Evolutionary conservation across 305 asterid species (phyloP).

Genomic region (Fraxinus angustifolia): DNA sequence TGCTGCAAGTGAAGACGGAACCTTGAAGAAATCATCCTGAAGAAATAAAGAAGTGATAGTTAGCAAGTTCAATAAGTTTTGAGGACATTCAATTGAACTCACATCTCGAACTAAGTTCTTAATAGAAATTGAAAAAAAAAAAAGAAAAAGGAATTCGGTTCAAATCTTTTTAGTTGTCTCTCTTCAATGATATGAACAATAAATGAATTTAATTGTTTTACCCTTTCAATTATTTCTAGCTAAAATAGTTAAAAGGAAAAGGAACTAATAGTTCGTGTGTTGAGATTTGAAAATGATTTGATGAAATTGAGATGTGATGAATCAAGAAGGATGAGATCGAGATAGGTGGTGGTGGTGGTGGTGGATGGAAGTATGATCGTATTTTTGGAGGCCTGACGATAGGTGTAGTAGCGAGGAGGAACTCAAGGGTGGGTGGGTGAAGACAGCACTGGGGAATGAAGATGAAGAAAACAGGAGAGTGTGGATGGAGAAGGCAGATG

Average conservation of each 20-base stretch:
- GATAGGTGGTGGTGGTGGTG: background rate
- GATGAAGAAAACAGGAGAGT: background rate
- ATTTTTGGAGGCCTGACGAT: background rate
- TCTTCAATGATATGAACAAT: background rate
- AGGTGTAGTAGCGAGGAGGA: background rate
- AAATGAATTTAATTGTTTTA: background rate
- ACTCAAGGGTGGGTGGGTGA: background rate
- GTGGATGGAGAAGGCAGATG: background rate
- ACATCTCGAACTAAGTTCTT: background rate
- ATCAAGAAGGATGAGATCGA: background rate
- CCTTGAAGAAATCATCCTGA: background rate
- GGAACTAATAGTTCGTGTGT: background rate
- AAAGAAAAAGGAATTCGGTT: background rate
- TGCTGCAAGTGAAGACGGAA: background rate
- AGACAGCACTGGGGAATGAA: background rate
- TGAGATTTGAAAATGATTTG: background rate
- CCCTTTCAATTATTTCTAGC: background rate
- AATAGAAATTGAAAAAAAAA: background rate
- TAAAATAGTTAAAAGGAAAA: background rate
- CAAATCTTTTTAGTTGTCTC: background rate
- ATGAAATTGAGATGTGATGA: background rate
- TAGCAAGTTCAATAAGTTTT: background rate
- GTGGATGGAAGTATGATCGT: background rate
- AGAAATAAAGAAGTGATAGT: background rate
- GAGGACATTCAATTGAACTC: background rate